A percentile compares a stretch with the other conserved stretches of the same genome.
Evolutionary conservation across 2,329 filamentous ascomycete species (phyloP).

Genomic region (Pseudogymnoascus sp.): DNA sequence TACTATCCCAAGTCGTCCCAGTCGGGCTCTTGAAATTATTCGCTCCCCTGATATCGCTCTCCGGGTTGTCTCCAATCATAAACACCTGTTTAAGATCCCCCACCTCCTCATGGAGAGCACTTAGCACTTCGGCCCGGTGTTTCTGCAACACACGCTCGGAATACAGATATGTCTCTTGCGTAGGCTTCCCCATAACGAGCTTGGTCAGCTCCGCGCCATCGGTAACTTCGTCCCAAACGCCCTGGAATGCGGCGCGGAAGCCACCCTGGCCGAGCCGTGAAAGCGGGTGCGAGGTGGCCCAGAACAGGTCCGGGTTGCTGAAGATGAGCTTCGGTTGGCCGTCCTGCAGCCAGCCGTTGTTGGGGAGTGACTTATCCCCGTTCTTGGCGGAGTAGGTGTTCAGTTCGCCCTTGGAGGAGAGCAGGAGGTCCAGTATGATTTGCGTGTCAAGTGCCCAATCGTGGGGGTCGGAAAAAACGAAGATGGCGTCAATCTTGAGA

Average conservation of each 20-base stretch:
- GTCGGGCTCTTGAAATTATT: slow-evolving; percentile 62
- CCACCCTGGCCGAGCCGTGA: slow-evolving; percentile 87
- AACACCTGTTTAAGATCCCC: slow-evolving; percentile 65
- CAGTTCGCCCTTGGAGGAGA: slow-evolving; percentile 69
- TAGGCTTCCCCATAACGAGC: slow-evolving; percentile 76
- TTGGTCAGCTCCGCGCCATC: slow-evolving; percentile 50
- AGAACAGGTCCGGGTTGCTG: slow-evolving; percentile 83
- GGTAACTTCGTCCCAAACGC: slow-evolving; percentile 69
- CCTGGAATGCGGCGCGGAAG: slow-evolving; percentile 73
- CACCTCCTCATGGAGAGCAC: slow-evolving; percentile 19
- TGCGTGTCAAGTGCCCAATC: slow-evolving; percentile 92
- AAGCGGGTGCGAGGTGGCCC: slow-evolving; percentile 76
- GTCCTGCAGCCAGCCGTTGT: slow-evolving; percentile 74
- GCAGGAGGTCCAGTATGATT: slow-evolving; percentile 72
- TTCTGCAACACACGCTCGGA: slow-evolving; percentile 65
- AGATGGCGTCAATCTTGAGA: slow-evolving; percentile 78
- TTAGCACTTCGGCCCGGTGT: slow-evolving; percentile 37
- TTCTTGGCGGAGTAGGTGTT: slow-evolving; percentile 74
- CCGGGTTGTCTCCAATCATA: slow-evolving; percentile 89
- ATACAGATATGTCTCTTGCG: slow-evolving; percentile 67
- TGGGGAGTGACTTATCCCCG: slow-evolving; percentile 52
- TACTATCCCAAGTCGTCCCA: slow-evolving; percentile 67
- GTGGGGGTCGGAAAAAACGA: slow-evolving; percentile 91
- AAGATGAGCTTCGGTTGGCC: slow-evolving; percentile 76
- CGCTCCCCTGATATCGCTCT: slow-evolving; percentile 82